A percentile compares a stretch with the other conserved stretches of the same genome.
phyloP scores from a whole-genome alignment of 495 filamentous ascomycete genomes.

The Apiosordaria backusii region DNA sequence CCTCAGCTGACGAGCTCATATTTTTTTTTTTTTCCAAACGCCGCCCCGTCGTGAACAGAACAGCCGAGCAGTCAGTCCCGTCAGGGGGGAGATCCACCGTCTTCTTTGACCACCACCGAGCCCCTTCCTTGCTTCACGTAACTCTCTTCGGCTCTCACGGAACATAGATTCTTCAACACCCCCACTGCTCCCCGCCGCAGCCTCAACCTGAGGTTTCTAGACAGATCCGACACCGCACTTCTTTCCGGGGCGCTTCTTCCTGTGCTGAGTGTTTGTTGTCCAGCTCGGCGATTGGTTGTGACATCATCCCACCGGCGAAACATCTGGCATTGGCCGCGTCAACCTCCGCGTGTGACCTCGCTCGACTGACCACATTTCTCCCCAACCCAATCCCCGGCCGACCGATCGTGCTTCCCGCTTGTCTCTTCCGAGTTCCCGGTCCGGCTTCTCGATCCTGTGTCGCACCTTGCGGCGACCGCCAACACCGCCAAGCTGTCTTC shows the following conservation, averaged over 20 bases:
- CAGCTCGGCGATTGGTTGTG: conserved; percentile 11
- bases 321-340: conserved; percentile 4
- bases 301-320: conserved; percentile 18
- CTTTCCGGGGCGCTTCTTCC: no score
- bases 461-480: conserved; percentile 24
- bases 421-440: neutral
- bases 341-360: conserved; percentile 10
- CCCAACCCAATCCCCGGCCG: conserved; percentile 1
- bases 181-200: neutral
- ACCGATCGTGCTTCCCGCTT: neutral
- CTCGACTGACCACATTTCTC: conserved; percentile 3
- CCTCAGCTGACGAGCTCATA: no score
- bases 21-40: no score
- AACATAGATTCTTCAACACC: neutral
- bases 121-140: neutral
- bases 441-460: conserved; percentile 9
- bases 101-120: neutral
- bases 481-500: conserved; percentile 87
- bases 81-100: neutral
- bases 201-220: neutral
- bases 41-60: no score
- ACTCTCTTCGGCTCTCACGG: neutral
- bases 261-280: conserved; percentile 3
- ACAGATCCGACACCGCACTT: neutral
- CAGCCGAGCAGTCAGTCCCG: no score